phyloP scores from a whole-genome alignment of 2,329 filamentous ascomycete genomes.

The Botrytis cinerea region DNA sequence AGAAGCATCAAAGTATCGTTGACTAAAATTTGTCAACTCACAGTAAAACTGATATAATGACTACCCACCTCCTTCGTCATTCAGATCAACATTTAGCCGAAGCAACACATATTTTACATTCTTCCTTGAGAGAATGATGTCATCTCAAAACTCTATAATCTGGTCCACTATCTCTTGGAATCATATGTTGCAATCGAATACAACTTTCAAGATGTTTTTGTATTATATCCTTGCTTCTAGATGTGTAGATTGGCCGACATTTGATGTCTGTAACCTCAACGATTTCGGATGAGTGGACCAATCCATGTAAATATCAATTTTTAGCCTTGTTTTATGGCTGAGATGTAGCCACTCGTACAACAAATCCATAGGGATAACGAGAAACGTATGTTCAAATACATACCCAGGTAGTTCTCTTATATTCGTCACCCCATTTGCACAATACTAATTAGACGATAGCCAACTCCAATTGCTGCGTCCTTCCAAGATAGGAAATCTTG shows the following conservation, averaged over 20 bases:
- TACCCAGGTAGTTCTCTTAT: background rate
- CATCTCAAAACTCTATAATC: background rate
- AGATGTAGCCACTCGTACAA: background rate
- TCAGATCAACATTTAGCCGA: background rate
- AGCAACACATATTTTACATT: background rate
- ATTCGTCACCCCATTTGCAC: background rate
- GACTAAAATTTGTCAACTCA: background rate
- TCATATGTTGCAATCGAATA: background rate
- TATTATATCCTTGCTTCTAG: background rate
- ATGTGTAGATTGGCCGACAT: background rate
- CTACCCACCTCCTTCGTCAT: background rate
- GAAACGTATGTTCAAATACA: background rate
- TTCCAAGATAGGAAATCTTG: background rate
- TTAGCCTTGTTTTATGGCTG: background rate
- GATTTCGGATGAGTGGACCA: background rate
- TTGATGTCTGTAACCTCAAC: background rate
- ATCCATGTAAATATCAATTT: background rate
- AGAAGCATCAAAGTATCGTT: background rate
- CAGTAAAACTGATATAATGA: no score
- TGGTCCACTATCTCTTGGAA: background rate
- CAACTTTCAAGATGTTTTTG: background rate
- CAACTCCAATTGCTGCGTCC: background rate
- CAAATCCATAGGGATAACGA: background rate
- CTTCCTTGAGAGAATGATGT: background rate
- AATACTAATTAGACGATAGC: background rate